Conservation (phyloP, 78 protist genomes). For the Neovahlkampfia damariscottae region DNA sequence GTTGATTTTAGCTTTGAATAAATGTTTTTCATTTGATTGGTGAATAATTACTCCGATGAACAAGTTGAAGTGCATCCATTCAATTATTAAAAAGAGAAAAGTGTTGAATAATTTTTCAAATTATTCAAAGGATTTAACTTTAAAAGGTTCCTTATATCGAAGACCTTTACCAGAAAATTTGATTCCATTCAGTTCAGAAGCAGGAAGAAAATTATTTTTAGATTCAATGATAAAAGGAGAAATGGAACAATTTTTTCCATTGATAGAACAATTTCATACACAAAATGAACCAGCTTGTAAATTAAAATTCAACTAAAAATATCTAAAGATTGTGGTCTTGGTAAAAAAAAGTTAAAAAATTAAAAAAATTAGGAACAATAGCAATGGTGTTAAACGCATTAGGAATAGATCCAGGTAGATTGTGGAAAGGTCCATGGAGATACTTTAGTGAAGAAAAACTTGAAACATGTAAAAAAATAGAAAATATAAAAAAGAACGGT, state of each 20-base stretch:
- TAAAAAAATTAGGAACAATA: slow-evolving; percentile 21
- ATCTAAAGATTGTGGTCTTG: no score
- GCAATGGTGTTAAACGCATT: slow-evolving; percentile 20
- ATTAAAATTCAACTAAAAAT: no score
- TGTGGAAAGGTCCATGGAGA: slow-evolving; percentile 1
- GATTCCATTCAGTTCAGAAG: slow-evolving; percentile 14
- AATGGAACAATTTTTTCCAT: slow-evolving; percentile 11
- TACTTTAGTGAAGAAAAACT: slow-evolving; percentile 7
- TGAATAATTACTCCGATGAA: no score
- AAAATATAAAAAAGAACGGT: slow-evolving; percentile 3
- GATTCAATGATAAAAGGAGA: slow-evolving; percentile 2
- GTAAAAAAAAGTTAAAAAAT: no score
- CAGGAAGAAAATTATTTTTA: slow-evolving; percentile 2
- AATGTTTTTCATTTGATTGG: no score
- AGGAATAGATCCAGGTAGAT: background rate
- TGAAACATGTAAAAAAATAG: slow-evolving; percentile 1
- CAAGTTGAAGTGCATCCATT: no score
- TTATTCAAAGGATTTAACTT: no score
- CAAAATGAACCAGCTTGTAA: slow-evolving; percentile 32
- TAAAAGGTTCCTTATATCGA: slow-evolving; percentile 13
- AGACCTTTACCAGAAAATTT: slow-evolving; percentile 10
- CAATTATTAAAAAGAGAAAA: no score
- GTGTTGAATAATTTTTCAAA: no score
- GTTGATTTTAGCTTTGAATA: no score
- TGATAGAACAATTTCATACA: slow-evolving; percentile 17